Evolutionary conservation across 352 stramenopile genomes (phyloP).

Genomic region (Phytopythium helicoides): DNA sequence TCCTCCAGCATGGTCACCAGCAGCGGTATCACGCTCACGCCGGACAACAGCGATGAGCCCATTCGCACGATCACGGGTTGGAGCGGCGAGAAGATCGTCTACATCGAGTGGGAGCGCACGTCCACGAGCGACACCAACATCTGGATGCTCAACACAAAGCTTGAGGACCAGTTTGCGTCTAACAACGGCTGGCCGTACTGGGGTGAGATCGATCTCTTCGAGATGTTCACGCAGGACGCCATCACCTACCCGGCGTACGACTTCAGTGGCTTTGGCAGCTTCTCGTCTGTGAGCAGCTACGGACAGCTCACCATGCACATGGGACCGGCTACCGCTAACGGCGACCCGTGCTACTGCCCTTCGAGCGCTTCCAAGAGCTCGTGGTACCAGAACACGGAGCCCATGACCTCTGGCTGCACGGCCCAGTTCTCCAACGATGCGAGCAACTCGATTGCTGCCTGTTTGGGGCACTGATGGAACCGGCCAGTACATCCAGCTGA

Average conservation of each 20-base stretch:
- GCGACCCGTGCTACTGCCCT: constrained; percentile 57
- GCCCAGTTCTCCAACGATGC: constrained; percentile 61
- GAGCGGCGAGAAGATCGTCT: constrained; percentile 70
- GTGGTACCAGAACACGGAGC: constrained; percentile 55
- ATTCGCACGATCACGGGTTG: constrained; percentile 64
- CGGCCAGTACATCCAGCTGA: constrained; percentile 68
- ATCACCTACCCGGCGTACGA: constrained; percentile 35
- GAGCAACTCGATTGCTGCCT: constrained; percentile 63
- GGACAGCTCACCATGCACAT: constrained; percentile 77
- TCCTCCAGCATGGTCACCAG: constrained; percentile 42
- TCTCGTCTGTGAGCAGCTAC: constrained; percentile 45
- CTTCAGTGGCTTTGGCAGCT: constrained; percentile 41
- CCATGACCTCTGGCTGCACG: constrained; percentile 65
- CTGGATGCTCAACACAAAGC: constrained; percentile 81
- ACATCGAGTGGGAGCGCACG: constrained; percentile 66
- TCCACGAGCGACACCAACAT: constrained; percentile 76
- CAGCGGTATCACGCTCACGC: constrained; percentile 52
- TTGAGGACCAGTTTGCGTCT: constrained; percentile 55
- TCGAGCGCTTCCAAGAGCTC: constrained; percentile 36
- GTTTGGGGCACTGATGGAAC: constrained; percentile 59
- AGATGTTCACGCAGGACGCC: constrained; percentile 80
- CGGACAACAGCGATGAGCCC: constrained; percentile 45
- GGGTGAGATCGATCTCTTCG: constrained; percentile 78
- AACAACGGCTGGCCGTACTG: constrained; percentile 71
- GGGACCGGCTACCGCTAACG: constrained; percentile 34